phyloP scores from a whole-genome alignment of 805 yeast genomes.

The Ogataea wickerhamii region DNA sequence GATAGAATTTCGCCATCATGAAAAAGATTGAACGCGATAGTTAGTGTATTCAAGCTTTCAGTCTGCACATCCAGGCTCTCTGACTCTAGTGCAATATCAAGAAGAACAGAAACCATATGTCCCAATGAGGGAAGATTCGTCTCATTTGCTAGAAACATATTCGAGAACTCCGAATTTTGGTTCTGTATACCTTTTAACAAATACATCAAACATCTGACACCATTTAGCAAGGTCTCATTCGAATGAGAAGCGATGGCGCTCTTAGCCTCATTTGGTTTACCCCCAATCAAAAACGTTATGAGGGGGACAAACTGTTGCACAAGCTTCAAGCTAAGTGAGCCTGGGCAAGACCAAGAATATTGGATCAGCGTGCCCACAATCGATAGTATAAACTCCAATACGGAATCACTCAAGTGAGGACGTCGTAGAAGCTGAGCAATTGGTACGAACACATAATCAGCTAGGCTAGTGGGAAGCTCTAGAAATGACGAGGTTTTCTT shows the following conservation, averaged over 20 bases:
- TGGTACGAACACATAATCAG: conserved; percentile 64
- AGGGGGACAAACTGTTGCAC: conserved; percentile 46
- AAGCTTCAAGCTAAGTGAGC: conserved; percentile 35
- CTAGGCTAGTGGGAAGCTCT: conserved; percentile 38
- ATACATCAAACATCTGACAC: conserved; percentile 30
- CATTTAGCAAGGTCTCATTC: conserved; percentile 36
- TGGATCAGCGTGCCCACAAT: conserved; percentile 42
- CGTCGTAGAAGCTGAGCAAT: conserved; percentile 50
- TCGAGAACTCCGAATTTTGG: conserved; percentile 24
- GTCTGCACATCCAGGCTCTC: conserved; percentile 29
- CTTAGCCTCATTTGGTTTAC: conserved; percentile 33
- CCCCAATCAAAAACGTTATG: conserved; percentile 45
- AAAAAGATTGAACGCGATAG: conserved; percentile 32
- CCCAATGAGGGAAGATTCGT: conserved; percentile 43
- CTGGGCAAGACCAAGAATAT: conserved; percentile 44
- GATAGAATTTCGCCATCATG: conserved; percentile 49
- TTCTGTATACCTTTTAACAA: conserved; percentile 33
- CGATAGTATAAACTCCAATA: conserved; percentile 43
- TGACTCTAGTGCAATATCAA: conserved; percentile 34
- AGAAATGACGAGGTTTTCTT: conserved; percentile 1
- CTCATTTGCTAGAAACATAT: conserved; percentile 29
- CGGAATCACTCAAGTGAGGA: conserved; percentile 41
- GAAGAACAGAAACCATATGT: conserved; percentile 42
- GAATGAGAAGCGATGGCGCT: conserved; percentile 31
- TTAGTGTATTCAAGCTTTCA: conserved; percentile 33